Conservation (phyloP, 2,329 filamentous ascomycete species). For the Fusarium temperatum region DNA sequence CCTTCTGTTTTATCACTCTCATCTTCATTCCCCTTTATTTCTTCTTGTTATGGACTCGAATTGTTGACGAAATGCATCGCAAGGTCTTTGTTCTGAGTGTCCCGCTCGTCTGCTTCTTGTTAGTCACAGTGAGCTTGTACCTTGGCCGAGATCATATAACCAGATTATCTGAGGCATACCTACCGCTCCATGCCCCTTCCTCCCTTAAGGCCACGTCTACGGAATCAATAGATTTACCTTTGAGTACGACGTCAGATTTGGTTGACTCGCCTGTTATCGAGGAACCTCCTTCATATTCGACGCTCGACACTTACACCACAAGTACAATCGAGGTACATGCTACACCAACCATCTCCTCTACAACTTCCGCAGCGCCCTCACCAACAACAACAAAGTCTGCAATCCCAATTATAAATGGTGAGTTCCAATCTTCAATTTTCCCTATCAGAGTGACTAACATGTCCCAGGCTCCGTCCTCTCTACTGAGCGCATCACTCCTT, state of each 20-base stretch:
- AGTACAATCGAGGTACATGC: not conserved
- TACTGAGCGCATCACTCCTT: conserved; percentile 34
- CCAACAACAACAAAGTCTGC: not conserved
- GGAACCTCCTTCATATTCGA: conserved; percentile 2
- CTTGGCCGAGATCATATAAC: conserved; percentile 36
- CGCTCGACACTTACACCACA: not conserved
- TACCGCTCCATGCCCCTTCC: conserved; percentile 18
- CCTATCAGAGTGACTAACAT: not conserved
- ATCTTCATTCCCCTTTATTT: not conserved
- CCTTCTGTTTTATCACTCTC: not conserved
- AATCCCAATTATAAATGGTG: conserved; percentile 12
- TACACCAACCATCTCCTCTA: not conserved
- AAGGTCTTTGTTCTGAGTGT: conserved; percentile 29
- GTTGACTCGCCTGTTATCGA: not conserved
- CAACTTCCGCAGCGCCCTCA: not conserved
- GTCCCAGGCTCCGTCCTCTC: conserved; percentile 47
- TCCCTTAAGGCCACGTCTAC: not conserved
- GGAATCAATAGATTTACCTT: not conserved
- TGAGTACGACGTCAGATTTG: not conserved
- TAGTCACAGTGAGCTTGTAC: conserved; percentile 29
- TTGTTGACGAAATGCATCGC: conserved; percentile 34
- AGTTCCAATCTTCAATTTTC: not conserved
- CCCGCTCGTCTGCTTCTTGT: conserved; percentile 29
- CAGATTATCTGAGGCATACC: conserved; percentile 24
- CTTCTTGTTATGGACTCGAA: not conserved